Evolutionary conservation across 768 basidiomycete species (phyloP).

Genomic region (Krasilnikovozyma curviuscula): DNA sequence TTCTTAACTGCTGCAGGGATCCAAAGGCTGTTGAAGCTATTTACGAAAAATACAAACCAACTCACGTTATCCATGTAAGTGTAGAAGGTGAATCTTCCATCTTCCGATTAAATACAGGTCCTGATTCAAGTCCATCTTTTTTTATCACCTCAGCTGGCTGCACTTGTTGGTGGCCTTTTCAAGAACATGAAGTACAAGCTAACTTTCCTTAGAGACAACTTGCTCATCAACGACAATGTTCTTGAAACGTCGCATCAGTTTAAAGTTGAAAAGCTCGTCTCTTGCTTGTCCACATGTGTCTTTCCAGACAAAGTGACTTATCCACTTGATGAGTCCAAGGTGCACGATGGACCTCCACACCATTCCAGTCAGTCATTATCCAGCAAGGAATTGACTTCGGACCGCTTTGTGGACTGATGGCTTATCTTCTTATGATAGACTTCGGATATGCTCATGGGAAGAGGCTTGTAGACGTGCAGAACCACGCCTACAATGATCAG

Average conservation of each 20-base stretch:
- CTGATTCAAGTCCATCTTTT: not conserved
- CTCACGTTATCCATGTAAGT: constrained; percentile 69
- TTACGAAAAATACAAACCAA: constrained; percentile 81
- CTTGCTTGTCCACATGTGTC: constrained; percentile 90
- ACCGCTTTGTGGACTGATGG: too few relatives aligned
- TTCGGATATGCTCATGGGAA: constrained; percentile 95
- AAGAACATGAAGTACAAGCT: constrained; percentile 92
- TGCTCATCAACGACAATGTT: constrained; percentile 87
- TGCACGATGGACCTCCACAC: constrained; percentile 82
- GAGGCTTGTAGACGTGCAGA: constrained; percentile 84
- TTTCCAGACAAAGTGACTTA: constrained; percentile 91
- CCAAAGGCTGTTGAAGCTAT: constrained; percentile 45
- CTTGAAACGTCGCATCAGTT: constrained; percentile 52
- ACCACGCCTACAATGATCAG: constrained; percentile 90
- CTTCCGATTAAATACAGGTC: too few relatives aligned
- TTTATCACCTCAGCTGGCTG: constrained; percentile 56
- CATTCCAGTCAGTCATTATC: constrained; percentile 30
- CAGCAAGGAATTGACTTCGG: not conserved
- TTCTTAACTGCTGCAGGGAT: too few relatives aligned
- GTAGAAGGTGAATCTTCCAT: too few relatives aligned
- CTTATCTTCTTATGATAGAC: constrained; percentile 33
- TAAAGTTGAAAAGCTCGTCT: constrained; percentile 59
- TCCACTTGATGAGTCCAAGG: constrained; percentile 78
- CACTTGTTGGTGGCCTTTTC: constrained; percentile 81
- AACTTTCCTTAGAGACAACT: constrained; percentile 84